Evolutionary conservation across 148 eudicot genomes (phyloP).

Genomic region (Euryodendron excelsum): DNA sequence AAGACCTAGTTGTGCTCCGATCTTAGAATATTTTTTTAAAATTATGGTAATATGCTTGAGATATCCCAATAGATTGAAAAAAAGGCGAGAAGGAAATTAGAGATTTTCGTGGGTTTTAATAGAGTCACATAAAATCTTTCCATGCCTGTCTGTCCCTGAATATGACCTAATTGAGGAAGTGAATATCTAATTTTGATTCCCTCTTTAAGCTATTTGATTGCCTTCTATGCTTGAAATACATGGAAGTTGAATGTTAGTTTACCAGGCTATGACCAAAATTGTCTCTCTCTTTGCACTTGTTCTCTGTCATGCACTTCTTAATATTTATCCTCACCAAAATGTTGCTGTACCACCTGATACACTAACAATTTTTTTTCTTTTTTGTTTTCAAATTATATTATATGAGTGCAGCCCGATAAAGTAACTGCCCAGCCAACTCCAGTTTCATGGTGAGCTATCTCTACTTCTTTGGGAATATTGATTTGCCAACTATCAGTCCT

Average conservation of each 20-base stretch:
- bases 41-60: background rate
- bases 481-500: too few relatives aligned
- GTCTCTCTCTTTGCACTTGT: background rate
- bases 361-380: background rate
- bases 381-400: slow-evolving; percentile 1
- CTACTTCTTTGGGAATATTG: background rate
- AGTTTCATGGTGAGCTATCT: slow-evolving; percentile 79
- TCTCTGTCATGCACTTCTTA: background rate
- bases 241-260: background rate
- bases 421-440: slow-evolving; percentile 82
- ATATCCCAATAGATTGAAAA: background rate
- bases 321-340: background rate
- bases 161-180: background rate
- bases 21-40: background rate
- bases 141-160: background rate
- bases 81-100: background rate
- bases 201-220: background rate
- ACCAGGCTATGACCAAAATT: background rate
- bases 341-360: background rate
- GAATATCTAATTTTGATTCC: background rate
- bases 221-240: background rate
- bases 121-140: background rate
- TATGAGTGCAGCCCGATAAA: slow-evolving; percentile 61
- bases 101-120: background rate
- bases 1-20: background rate